phyloP scores from a whole-genome alignment of 164 flowering plant genomes.

The Berberis thunbergii region DNA sequence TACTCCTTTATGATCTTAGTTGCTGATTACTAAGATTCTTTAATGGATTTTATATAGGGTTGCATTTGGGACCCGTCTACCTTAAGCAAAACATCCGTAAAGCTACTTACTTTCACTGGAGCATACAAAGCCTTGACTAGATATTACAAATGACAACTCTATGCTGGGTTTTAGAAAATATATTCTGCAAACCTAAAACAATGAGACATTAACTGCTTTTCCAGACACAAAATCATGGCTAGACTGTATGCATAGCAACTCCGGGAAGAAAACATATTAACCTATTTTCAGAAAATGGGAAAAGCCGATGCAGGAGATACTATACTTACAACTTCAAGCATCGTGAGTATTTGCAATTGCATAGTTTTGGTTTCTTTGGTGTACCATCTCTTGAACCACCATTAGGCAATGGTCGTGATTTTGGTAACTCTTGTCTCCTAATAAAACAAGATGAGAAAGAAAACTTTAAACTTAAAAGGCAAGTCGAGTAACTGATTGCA shows the following conservation, averaged over 20 bases:
- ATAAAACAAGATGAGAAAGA: conserved; percentile 4
- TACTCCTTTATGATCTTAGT: too few species aligned
- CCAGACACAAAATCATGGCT: too few species aligned
- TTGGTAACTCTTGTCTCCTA: conserved; percentile 83
- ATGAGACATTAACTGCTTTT: too few species aligned
- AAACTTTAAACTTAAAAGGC: neutral
- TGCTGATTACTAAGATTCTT: too few species aligned
- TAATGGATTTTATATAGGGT: too few species aligned
- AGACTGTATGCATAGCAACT: neutral
- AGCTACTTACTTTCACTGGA: too few species aligned
- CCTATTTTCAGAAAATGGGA: neutral
- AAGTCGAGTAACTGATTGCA: neutral
- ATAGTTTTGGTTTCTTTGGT: conserved; percentile 85
- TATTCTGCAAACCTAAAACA: too few species aligned
- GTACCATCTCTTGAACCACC: conserved; percentile 68
- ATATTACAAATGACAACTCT: too few species aligned
- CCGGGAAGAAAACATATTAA: neutral
- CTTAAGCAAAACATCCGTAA: too few species aligned
- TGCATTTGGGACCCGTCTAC: too few species aligned
- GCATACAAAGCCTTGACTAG: too few species aligned
- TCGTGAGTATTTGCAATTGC: conserved; percentile 87
- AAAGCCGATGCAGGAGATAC: neutral
- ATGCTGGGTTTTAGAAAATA: too few species aligned
- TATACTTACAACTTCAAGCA: conserved; percentile 87
- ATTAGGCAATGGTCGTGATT: conserved; percentile 37